Evolutionary conservation across 2,329 filamentous ascomycete genomes (phyloP), one percentile per base, ranked within the genome.

Genomic region (Penicillium sp.): DNA sequence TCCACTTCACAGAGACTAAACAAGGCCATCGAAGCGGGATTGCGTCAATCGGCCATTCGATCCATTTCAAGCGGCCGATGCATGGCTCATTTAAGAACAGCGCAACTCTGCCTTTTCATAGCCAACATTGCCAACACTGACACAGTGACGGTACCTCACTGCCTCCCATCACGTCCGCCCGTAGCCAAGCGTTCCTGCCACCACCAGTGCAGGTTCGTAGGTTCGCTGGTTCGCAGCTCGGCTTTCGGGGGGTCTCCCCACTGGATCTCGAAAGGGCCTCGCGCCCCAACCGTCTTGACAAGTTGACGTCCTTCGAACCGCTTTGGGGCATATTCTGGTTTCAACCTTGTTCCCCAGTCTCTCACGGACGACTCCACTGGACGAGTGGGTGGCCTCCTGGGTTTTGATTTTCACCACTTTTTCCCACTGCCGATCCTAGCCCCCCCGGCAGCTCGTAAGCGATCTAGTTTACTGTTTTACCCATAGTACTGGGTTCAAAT

Each of bases 321-420:
- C 45, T 42, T 36, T 47, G 40, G 40, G 45, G 48, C 48, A 53
- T 56, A 50, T 45, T 46, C 48, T 51, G 52, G 50, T 4, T 49
- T 50, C 46, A 54, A 52, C 53, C 46, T 57, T 45, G 50, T 59
- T 51, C 50, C 50, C 54, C 54, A 49, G 53, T 29, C 45, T 47
- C 48, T 48, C 46, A 48, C 41, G 34, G 43, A 51, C 33, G 13
- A 12, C 43, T 35, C 39, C 41, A 45, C 52, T 54, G 55, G 54
- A 58, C 57, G 50, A 35, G 11, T 36, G 34, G 29, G 33, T 37
- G 46, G 39, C 47, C 50, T 41, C 43, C 41, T 46, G 46, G 51
- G 51, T 36, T 43, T 45, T 54, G 39, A 9, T 49, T 47, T 47
- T 46, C 48, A 32, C 41, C 48, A 49, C 28, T 52, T 55, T 51